phyloP scores from a whole-genome alignment of 495 filamentous ascomycete genomes.

The Haplographium delicatum region DNA sequence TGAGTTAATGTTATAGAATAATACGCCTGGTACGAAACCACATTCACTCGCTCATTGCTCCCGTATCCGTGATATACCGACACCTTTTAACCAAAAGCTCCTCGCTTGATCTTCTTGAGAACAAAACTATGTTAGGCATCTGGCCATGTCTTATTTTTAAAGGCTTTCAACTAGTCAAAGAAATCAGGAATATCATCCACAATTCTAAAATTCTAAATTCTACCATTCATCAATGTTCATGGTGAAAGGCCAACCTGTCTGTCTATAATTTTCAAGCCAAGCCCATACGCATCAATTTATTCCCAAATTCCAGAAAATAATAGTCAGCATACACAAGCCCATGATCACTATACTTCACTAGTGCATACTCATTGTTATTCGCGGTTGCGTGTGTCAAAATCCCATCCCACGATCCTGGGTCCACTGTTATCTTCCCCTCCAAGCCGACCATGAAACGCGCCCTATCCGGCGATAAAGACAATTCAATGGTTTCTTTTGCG shows the following conservation, averaged over 20 bases:
- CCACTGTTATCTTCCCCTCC: conserved; percentile 1
- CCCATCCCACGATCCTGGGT: conserved; percentile 17
- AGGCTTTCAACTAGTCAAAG: no score
- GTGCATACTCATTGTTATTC: conserved; percentile 31
- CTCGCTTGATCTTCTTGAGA: no score
- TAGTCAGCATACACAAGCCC: conserved; percentile 46
- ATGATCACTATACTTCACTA: conserved; percentile 25
- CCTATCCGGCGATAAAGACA: conserved; percentile 23
- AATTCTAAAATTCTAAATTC: neutral
- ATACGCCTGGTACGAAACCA: no score
- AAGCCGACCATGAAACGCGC: conserved; percentile 1
- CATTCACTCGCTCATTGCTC: no score
- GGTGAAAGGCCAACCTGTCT: no score
- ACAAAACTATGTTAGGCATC: no score
- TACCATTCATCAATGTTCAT: no score
- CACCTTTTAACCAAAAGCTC: no score
- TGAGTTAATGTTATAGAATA: no score
- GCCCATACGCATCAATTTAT: conserved; percentile 29
- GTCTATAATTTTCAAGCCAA: conserved; percentile 16
- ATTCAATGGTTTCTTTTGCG: conserved; percentile 30
- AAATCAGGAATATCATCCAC: neutral
- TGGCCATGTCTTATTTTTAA: no score
- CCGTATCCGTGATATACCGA: no score
- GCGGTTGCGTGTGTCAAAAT: conserved; percentile 36
- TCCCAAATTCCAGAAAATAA: conserved; percentile 41